A percentile compares a stretch with the other conserved stretches of the same genome.
Evolutionary conservation across 1,284 basidiomycete species (phyloP).

Genomic region (Sanghuangporus weigelae): DNA sequence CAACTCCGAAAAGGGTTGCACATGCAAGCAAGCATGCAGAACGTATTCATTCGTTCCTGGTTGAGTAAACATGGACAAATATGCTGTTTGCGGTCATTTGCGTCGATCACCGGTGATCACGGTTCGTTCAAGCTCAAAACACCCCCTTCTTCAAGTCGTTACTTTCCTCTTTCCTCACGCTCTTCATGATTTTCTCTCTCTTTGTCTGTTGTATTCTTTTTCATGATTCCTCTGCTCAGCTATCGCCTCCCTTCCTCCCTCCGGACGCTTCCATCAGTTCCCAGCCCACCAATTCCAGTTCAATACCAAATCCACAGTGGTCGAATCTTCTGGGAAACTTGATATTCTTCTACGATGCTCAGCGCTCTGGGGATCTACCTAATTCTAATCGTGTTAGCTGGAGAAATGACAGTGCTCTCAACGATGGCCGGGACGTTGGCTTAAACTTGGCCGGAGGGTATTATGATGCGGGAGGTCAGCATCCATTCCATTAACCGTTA

Average conservation of each 20-base stretch:
- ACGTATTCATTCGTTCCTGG: too few relatives aligned
- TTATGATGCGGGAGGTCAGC: slow-evolving; percentile 82
- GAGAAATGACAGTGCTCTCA: slow-evolving; percentile 76
- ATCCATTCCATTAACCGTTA: slow-evolving; percentile 16
- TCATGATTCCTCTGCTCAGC: slow-evolving; percentile 31
- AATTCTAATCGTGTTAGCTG: slow-evolving; percentile 72
- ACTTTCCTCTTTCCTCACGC: not conserved
- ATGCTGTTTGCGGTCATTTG: not conserved
- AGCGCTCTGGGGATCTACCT: slow-evolving; percentile 76
- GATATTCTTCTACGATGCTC: slow-evolving; percentile 89
- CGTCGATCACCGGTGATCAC: not conserved
- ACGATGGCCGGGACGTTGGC: slow-evolving; percentile 72
- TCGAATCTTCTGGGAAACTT: slow-evolving; percentile 72
- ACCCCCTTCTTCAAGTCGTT: not conserved
- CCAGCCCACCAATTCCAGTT: slow-evolving; percentile 37
- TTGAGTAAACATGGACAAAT: not conserved
- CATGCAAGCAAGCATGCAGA: too few relatives aligned
- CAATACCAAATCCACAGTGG: slow-evolving; percentile 73
- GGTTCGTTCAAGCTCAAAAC: not conserved
- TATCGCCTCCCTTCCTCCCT: slow-evolving; percentile 56
- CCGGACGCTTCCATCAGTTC: slow-evolving; percentile 58
- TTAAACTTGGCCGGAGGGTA: slow-evolving; percentile 83
- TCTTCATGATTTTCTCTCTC: not conserved
- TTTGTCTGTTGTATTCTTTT: not conserved
- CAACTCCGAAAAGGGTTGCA: too few relatives aligned